A percentile compares a stretch with the other conserved stretches of the same genome.
phyloP scores from a whole-genome alignment of 352 stramenopile genomes.

The Pseudoperonospora humuli region DNA sequence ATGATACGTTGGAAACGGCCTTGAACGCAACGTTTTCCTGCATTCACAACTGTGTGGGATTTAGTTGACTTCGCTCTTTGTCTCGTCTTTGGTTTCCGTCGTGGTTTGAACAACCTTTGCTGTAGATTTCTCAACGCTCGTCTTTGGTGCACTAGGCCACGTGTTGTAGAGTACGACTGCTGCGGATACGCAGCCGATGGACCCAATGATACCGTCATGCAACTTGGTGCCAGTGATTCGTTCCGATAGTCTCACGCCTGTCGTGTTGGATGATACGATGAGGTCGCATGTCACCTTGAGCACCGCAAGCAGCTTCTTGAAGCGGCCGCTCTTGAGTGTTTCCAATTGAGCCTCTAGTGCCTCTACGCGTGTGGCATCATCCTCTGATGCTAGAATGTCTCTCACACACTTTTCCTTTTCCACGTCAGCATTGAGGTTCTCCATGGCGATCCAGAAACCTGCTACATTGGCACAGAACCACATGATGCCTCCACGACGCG shows the following conservation, averaged over 20 bases:
- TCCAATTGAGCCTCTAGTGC: constrained; percentile 55
- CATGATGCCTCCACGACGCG: constrained; percentile 60
- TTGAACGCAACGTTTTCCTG: no score
- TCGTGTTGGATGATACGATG: constrained; percentile 82
- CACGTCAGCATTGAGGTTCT: constrained; percentile 65
- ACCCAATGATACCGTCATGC: constrained; percentile 78
- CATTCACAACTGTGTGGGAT: no score
- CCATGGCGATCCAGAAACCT: constrained; percentile 62
- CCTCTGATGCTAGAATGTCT: constrained; percentile 62
- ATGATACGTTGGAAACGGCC: no score
- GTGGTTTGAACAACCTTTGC: no score
- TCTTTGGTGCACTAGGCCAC: constrained; percentile 50
- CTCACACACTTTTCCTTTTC: constrained; percentile 76
- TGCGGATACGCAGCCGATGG: constrained; percentile 71
- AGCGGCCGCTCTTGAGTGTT: constrained; percentile 41
- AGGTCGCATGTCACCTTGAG: constrained; percentile 83
- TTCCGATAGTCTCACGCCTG: constrained; percentile 64
- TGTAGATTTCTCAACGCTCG: constrained; percentile 21
- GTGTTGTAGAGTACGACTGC: constrained; percentile 80
- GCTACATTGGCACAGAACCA: constrained; percentile 83
- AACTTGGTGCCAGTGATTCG: constrained; percentile 73
- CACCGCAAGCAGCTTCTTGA: constrained; percentile 77
- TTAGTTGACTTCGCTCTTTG: constrained; percentile 10
- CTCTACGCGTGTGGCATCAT: constrained; percentile 46
- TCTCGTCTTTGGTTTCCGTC: constrained; percentile 9